A percentile compares a stretch with the other conserved stretches of the same genome.
These are phyloP conservation scores for Baorangia bicolor DNA, from an alignment of 768 basidiomycete genomes.

Conservation along the genomic window DNA sequence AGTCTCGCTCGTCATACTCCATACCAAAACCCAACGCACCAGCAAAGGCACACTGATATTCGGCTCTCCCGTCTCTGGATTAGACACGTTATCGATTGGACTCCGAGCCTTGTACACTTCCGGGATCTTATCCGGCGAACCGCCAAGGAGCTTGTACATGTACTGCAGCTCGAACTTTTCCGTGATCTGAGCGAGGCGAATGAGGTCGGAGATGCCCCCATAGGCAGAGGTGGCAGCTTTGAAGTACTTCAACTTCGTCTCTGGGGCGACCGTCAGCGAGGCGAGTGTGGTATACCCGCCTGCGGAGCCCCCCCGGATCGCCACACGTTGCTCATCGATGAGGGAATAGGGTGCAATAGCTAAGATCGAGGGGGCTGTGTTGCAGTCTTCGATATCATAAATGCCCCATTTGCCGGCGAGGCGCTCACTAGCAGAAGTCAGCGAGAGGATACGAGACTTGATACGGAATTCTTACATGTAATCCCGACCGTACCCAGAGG, in stretches of 20 bases:
- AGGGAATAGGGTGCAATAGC: slow-evolving; percentile 39
- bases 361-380: slow-evolving; percentile 28
- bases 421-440: slow-evolving; percentile 38
- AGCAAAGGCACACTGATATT: slow-evolving; percentile 52
- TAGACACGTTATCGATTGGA: slow-evolving; percentile 39
- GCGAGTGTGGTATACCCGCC: slow-evolving; percentile 69
- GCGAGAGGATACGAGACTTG: not conserved
- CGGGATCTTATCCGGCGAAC: slow-evolving; percentile 35
- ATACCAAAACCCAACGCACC: not conserved
- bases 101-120: not conserved
- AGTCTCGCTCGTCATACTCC: not conserved
- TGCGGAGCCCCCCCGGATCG: slow-evolving; percentile 69
- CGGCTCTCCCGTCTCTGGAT: slow-evolving; percentile 8
- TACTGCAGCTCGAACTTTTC: slow-evolving; percentile 70
- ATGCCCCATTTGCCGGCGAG: slow-evolving; percentile 69
- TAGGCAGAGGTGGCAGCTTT: slow-evolving; percentile 62
- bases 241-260: slow-evolving; percentile 43
- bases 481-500: slow-evolving; percentile 64
- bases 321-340: slow-evolving; percentile 59
- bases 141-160: slow-evolving; percentile 58
- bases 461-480: slow-evolving; percentile 46
- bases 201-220: slow-evolving; percentile 63
- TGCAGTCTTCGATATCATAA: slow-evolving; percentile 65
- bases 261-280: slow-evolving; percentile 46
- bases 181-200: slow-evolving; percentile 50